phyloP scores from a whole-genome alignment of 148 eudicot genomes.

The Heliamphora exappendiculata region DNA sequence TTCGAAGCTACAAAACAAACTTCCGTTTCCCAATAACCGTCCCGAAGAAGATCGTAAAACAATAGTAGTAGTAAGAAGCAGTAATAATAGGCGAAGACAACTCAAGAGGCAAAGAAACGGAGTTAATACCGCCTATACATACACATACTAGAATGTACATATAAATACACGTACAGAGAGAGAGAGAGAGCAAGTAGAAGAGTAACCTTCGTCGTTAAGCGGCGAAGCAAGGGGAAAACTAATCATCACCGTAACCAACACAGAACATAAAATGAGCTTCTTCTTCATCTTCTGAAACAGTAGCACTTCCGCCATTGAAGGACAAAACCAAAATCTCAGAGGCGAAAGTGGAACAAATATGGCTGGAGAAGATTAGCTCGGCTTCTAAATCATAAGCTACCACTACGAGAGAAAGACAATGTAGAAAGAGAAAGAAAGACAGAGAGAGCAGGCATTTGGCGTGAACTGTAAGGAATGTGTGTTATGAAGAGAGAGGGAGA shows the following conservation, averaged over 20 bases:
- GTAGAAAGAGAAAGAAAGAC: constrained; percentile 3
- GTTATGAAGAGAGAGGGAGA: constrained; percentile 13
- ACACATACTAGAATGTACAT: neutral
- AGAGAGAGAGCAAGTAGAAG: neutral
- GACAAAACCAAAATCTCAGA: neutral
- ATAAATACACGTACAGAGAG: neutral
- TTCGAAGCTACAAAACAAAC: neutral
- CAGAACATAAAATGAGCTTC: constrained; percentile 3
- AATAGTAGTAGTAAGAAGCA: neutral
- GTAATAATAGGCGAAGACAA: neutral
- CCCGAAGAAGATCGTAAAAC: neutral
- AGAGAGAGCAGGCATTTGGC: constrained; percentile 44
- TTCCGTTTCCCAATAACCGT: neutral
- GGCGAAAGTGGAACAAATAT: neutral
- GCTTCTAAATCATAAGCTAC: constrained; percentile 1
- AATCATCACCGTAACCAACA: constrained; percentile 14
- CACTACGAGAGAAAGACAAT: neutral
- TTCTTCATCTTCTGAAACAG: constrained; percentile 4
- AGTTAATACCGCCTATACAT: too few relatives aligned
- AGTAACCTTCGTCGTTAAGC: constrained; percentile 29
- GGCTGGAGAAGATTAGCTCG: constrained; percentile 5
- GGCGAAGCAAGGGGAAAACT: constrained; percentile 28
- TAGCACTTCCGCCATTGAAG: neutral
- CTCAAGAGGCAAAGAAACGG: neutral
- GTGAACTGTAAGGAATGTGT: constrained; percentile 41